Base-by-base conservation (phyloP, 2,329 filamentous ascomycete species). In the Calycina herbarum region DNA sequence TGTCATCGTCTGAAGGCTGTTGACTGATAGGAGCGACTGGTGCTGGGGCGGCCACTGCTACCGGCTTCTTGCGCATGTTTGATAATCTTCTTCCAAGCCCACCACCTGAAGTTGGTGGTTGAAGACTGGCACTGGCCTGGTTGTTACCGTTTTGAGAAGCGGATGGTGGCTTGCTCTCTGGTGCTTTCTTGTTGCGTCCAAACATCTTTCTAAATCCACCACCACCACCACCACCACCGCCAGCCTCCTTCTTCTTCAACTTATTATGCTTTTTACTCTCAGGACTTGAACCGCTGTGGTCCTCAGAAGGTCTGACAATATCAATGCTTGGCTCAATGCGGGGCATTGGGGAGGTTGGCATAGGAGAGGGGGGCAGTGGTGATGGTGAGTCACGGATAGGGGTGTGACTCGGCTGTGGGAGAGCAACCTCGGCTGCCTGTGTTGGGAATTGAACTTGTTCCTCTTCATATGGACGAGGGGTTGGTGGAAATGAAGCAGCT, bases 161-260 rank as follows among this genome's bases (percentile, higher is more conserved):
- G 67, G 77, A 77, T 72, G 84, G 83, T 67, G 77, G 78, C 45
- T 85, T 82, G 66, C 83, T 83, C 1, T 86, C 84, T 7, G 82
- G 83, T 27, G 83, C 72, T 77, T 85, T 89, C 73, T 87, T 88
- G 78, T 86, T 82, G 70, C 86, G 84, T 58, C 83, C 82, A 73
- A 91, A 91, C 10, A 91, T 80, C 77, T 89, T 90, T 68, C 84
- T 85, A 71, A 91, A 82, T 17, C 86, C 85, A 38, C 80, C 80
- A 35, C 80, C 79, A 51, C 60, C 64, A 11, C 86, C 85, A 38
- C 80, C 80, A 35, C 80, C 79, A 51, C 60, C 64, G 11, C 64
- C 64, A 27, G 68, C 62, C 57, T 74, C 69, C 61, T 81, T 81
- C 74, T 86, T 87, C 67, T 86, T 84, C 17, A 86, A 79, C 75